Base-by-base conservation (phyloP, 2,329 filamentous ascomycete genomes). In the Neodidymelliopsis sp. region DNA sequence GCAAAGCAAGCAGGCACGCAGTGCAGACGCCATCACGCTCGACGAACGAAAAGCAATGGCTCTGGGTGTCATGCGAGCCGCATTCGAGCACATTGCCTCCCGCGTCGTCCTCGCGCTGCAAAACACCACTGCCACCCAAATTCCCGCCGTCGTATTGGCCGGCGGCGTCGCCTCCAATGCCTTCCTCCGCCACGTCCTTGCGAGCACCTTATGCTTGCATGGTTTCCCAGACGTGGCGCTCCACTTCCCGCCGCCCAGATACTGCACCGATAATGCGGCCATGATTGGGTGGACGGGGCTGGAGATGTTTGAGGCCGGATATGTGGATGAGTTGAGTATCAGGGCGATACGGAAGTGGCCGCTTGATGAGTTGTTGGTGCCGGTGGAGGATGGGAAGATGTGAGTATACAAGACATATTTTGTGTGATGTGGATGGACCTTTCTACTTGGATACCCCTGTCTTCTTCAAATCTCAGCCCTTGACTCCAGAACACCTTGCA, bases 261-360 rank as follows among this genome's bases (percentile, higher is more conserved):
- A 93, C 42, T 97, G 94, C 68, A 97, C 91, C 0, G 94, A 99
- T 66, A 97, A 99, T 72, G 94, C 94, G 10, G 90, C 91, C 36
- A 99, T 99, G 94, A 92, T 97, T 69, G 93, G 88, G 1, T 97
- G 94, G 93, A 81, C 92, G 1, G 94, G 88, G 0, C 81, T 92
- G 58, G 92, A 97, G 74, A 97, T 99, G 92, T 97, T 83, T 66
- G 82, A 89, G 71, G 84, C 83, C 1, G 92, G 93, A 0, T 92
- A 69, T 33, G 52, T 24, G 6, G 56, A 68, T 39, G 20, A 54
- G 4, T 54, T 70, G 28, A 56, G 27, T 15, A 70, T 72, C 22
- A 59, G 70, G 6, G 66, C 69, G 8, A 50, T 72, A 27, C 64
- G 71, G 10, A 73, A 72, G 41, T 74, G 71, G 71, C 70, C 70